These are phyloP conservation scores for Orobanche coerulescens DNA, from an alignment of 257 asterid genomes.

Conservation along the genomic window DNA sequence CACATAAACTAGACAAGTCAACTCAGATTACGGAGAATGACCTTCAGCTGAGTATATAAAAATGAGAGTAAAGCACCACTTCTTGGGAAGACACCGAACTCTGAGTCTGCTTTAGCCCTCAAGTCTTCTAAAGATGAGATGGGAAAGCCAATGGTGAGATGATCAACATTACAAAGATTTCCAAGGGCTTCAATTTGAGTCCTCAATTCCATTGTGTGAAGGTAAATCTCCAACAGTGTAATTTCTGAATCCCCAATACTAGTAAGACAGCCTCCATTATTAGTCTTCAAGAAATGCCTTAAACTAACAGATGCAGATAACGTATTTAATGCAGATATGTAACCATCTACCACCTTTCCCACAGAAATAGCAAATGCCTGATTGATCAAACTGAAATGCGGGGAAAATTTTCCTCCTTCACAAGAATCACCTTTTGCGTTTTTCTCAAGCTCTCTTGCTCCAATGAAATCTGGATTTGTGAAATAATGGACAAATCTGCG, in stretches of 20 bases:
- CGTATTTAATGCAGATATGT: conserved; percentile 69
- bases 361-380: conserved; percentile 93
- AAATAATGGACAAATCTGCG: conserved; percentile 61
- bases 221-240: conserved; percentile 77
- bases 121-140: conserved; percentile 46
- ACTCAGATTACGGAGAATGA: conserved; percentile 24
- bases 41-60: conserved; percentile 83
- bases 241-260: conserved; percentile 65
- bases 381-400: conserved; percentile 48
- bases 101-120: conserved; percentile 43
- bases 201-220: conserved; percentile 70
- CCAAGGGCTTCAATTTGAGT: conserved; percentile 91
- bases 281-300: conserved; percentile 49
- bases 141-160: conserved; percentile 49
- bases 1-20: conserved; percentile 9
- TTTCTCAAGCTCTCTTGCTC: conserved; percentile 27
- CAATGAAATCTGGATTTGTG: conserved; percentile 35
- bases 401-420: conserved; percentile 24
- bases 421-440: conserved; percentile 21
- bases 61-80: conserved; percentile 77
- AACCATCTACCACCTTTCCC: conserved; percentile 69
- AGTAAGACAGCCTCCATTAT: conserved; percentile 65
- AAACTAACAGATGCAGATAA: conserved; percentile 61
- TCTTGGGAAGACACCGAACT: conserved; percentile 57
- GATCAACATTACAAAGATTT: conserved; percentile 62